Evolutionary conservation across 768 basidiomycete genomes (phyloP), one percentile per base, ranked within the genome.

Genomic region (Xerocomellus dryophilus): DNA sequence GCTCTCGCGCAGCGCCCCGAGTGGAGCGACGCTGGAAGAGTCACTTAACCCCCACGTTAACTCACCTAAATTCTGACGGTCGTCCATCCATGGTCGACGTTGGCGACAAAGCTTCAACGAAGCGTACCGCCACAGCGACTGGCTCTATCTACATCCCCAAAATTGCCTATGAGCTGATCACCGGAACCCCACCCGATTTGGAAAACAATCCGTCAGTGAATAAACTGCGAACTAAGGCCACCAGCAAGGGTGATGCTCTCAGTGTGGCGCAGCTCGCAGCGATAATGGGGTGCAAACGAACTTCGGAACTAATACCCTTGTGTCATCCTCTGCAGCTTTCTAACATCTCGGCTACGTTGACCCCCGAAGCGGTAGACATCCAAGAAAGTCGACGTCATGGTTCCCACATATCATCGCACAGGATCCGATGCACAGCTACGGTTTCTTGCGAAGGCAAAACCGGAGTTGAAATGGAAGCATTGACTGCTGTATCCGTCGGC

Each of bases 401-500:
- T 35, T 43, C 58, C 38, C 23, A 38, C 27, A 36, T 35, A 21
- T 46, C 60, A 47, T 73, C 64, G 51, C 78, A 78, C 68, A 81
- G 76, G 61, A 81, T 92, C 47, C 60, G 77, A 29, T 90, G 87
- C 60, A 70, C 72, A 34, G 88, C 85, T 23, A 85, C 81, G 8
- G 88, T 91, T 34, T 76, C 84, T 38, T 89, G 86, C 59, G 81
- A 85, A 67, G 88, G 90, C 14, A 85, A 84, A 68, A 92, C 92
- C 14, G 89, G 93, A 5, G 90, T 93, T 18, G 91, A 93, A 74
- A 93, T 98, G 88, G 95, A 97, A 72, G 93, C 93, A 21, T 67
- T 95, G 51, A 90, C 86, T n/a, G 86, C 86, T 21, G 93, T 91
- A 9, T 84, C 84, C 2, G 75, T 89, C 29, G 85, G 85, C 6